Conservation (phyloP, 352 stramenopile species). For the Hyaloperonospora brassicae region DNA sequence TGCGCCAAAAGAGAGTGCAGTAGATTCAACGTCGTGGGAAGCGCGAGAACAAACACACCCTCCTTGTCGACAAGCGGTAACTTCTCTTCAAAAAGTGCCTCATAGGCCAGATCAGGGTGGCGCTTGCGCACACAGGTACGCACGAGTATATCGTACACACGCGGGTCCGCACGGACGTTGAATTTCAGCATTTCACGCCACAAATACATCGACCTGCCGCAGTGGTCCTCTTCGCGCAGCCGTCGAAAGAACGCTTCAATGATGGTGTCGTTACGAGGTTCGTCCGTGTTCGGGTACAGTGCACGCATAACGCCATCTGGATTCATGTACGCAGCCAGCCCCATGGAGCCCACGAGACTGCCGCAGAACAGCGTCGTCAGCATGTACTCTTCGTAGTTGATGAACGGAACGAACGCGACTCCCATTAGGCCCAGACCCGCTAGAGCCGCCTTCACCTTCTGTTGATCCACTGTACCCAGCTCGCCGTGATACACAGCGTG, state of each 20-base stretch:
- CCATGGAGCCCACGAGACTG: constrained; percentile 72
- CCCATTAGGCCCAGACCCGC: constrained; percentile 48
- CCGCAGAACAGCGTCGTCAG: constrained; percentile 67
- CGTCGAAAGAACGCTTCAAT: constrained; percentile 79
- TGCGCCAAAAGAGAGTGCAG: constrained; percentile 68
- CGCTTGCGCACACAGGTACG: constrained; percentile 80
- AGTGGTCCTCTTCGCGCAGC: constrained; percentile 80
- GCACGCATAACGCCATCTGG: constrained; percentile 69
- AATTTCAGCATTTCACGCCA: constrained; percentile 81
- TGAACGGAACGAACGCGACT: constrained; percentile 49
- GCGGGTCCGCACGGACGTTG: constrained; percentile 52
- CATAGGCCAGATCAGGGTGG: constrained; percentile 69
- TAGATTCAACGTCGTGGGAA: constrained; percentile 51
- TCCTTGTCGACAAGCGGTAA: constrained; percentile 41
- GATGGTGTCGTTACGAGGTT: constrained; percentile 52
- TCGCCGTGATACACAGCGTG: constrained; percentile 81
- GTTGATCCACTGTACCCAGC: constrained; percentile 50
- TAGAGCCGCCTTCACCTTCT: constrained; percentile 61
- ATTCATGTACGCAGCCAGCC: constrained; percentile 78
- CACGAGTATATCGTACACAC: constrained; percentile 73
- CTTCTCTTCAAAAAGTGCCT: constrained; percentile 60
- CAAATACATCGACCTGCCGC: constrained; percentile 74
- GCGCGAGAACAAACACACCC: constrained; percentile 52
- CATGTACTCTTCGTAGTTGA: constrained; percentile 69
- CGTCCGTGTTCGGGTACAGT: constrained; percentile 73